phyloP scores from a whole-genome alignment of 768 basidiomycete species.

The Russula emetica region DNA sequence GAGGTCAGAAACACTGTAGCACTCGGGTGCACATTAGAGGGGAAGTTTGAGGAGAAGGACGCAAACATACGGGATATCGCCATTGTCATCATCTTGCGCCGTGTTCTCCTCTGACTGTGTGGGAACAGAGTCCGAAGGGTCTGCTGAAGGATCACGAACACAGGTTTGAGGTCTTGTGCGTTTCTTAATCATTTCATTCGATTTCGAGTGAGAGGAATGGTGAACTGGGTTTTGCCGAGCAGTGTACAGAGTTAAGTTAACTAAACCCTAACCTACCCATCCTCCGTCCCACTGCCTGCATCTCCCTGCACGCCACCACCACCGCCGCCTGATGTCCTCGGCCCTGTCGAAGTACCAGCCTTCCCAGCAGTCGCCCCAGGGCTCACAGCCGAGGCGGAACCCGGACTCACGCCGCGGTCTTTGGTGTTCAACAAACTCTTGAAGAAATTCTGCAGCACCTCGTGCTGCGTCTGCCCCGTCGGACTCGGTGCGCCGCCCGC shows the following conservation, averaged over 20 bases:
- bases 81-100: constrained; percentile 34
- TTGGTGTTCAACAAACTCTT: constrained; percentile 71
- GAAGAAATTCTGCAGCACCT: constrained; percentile 86
- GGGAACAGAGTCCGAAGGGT: constrained; percentile 31
- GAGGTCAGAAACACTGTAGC: constrained; percentile 67
- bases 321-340: constrained; percentile 8
- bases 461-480: constrained; percentile 63
- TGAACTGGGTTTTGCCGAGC: not conserved
- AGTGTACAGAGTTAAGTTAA: too few relatives aligned
- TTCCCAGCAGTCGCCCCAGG: constrained; percentile 30
- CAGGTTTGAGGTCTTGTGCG: constrained; percentile 62
- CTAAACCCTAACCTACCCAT: not conserved
- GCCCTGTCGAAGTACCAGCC: constrained; percentile 8
- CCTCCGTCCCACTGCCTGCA: constrained; percentile 11
- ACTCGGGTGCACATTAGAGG: constrained; percentile 18
- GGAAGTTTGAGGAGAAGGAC: not conserved
- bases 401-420: constrained; percentile 45
- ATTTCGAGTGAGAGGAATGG: not conserved
- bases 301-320: constrained; percentile 9
- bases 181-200: constrained; percentile 59
- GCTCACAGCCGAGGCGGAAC: constrained; percentile 34
- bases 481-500: constrained; percentile 40
- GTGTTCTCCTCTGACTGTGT: constrained; percentile 28
- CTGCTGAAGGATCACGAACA: constrained; percentile 48
- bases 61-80: constrained; percentile 47